These are phyloP conservation scores for Pelargonium citronellum DNA, from an alignment of 441 rosid species.

Conservation along the genomic window DNA sequence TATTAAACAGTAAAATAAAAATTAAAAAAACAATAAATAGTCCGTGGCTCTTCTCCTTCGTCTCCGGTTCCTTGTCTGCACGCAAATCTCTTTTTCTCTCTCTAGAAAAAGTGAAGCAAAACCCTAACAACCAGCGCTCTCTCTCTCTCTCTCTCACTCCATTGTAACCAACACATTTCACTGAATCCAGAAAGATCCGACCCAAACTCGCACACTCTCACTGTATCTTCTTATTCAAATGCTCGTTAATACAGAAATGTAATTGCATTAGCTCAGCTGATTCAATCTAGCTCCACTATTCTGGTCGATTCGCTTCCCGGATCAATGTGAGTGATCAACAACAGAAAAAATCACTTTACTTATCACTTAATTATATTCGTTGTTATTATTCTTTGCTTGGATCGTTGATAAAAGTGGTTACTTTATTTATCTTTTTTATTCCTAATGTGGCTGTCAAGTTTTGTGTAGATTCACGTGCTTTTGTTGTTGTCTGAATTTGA, in stretches of 20 bases:
- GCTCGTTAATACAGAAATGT: not conserved
- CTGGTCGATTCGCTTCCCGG: not conserved
- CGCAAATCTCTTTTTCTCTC: not conserved
- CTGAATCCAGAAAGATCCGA: not conserved
- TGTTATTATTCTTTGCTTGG: constrained; percentile 22
- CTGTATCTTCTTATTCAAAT: too few species aligned
- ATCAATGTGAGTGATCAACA: not conserved
- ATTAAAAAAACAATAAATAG: not conserved
- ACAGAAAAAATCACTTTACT: too few species aligned
- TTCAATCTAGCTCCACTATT: not conserved
- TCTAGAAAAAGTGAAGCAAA: not conserved
- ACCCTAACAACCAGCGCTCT: constrained; percentile 6
- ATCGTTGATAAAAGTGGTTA: constrained; percentile 6
- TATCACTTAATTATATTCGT: too few species aligned
- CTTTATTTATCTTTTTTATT: not conserved
- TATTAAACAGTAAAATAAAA: too few species aligned
- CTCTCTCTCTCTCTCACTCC: constrained; percentile 8
- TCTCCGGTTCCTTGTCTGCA: constrained; percentile 4
- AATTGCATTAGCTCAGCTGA: not conserved
- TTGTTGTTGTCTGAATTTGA: constrained; percentile 2
- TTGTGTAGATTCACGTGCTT: constrained; percentile 7
- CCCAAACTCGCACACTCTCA: not conserved
- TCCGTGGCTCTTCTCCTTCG: not conserved
- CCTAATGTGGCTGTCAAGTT: not conserved
- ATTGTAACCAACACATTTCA: not conserved